A percentile compares a stretch with the other conserved stretches of the same genome.
phyloP scores from a whole-genome alignment of 2,329 filamentous ascomycete genomes.

The Sporothrix dimorphospora region DNA sequence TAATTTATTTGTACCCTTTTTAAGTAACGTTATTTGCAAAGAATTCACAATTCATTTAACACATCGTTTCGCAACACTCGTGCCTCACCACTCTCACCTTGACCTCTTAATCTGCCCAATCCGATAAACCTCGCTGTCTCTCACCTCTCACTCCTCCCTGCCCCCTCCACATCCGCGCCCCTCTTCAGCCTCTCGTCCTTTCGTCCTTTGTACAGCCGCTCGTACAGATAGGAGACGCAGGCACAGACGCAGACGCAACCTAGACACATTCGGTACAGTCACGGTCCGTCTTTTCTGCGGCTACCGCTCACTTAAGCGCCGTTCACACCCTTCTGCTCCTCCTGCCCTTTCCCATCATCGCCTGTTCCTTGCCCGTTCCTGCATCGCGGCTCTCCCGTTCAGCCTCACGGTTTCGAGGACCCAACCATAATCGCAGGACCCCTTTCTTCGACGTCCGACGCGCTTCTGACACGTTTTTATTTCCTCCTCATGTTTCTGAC shows the following conservation, averaged over 20 bases:
- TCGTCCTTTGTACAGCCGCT: neutral
- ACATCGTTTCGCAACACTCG: no score
- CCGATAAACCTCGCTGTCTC: neutral
- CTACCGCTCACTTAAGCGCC: conserved; percentile 1
- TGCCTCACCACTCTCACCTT: neutral
- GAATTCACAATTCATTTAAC: no score
- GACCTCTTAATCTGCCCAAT: neutral
- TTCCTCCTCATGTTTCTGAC: neutral
- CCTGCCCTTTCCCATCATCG: no score
- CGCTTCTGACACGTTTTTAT: conserved; percentile 7
- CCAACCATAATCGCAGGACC: neutral
- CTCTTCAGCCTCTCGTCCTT: neutral
- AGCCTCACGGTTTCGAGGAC: neutral
- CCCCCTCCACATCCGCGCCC: neutral
- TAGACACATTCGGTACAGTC: neutral
- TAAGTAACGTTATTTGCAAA: no score
- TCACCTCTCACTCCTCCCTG: neutral
- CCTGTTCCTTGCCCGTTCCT: conserved; percentile 4
- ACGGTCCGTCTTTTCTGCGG: neutral
- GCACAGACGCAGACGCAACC: neutral
- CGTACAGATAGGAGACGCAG: neutral
- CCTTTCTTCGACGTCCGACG: neutral
- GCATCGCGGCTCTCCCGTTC: conserved; percentile 14
- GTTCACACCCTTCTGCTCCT: neutral
- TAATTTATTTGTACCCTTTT: no score